Conservation (phyloP, 2,329 filamentous ascomycete species). For the Fusarium nematophilum region DNA sequence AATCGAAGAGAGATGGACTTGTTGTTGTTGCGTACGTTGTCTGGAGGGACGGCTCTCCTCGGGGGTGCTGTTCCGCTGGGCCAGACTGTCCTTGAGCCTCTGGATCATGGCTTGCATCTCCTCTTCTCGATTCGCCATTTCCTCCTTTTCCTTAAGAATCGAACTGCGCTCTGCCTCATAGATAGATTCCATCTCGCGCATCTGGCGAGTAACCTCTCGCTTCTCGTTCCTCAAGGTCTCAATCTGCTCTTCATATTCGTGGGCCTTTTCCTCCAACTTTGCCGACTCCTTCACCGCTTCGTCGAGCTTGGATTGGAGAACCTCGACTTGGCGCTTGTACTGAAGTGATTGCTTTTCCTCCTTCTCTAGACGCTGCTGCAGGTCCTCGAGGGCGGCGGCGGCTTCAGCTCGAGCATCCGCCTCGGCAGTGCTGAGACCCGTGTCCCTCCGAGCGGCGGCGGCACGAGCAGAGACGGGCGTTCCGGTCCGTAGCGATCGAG, state of each 20-base stretch:
- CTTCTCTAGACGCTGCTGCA: slow-evolving; percentile 84
- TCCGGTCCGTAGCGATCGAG: slow-evolving; percentile 72
- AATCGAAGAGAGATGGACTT: neutral
- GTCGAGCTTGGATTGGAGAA: slow-evolving; percentile 86
- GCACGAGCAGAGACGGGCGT: slow-evolving; percentile 80
- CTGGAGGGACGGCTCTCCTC: slow-evolving; percentile 69
- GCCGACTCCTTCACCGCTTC: slow-evolving; percentile 85
- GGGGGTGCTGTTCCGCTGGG: slow-evolving; percentile 73
- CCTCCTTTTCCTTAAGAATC: slow-evolving; percentile 92
- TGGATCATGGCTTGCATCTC: slow-evolving; percentile 93
- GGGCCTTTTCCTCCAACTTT: slow-evolving; percentile 86
- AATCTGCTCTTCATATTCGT: slow-evolving; percentile 86
- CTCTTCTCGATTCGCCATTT: slow-evolving; percentile 84
- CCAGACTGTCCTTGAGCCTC: slow-evolving; percentile 88
- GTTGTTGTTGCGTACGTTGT: slow-evolving; percentile 63
- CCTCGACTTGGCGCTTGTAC: slow-evolving; percentile 84
- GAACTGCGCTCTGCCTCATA: slow-evolving; percentile 91
- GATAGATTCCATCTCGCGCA: slow-evolving; percentile 90
- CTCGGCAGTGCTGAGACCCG: slow-evolving; percentile 63
- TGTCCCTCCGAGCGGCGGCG: slow-evolving; percentile 70
- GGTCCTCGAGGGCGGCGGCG: slow-evolving; percentile 81
- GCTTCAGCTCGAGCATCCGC: slow-evolving; percentile 84
- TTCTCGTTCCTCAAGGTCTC: slow-evolving; percentile 87
- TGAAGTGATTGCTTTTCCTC: slow-evolving; percentile 83
- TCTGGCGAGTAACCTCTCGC: slow-evolving; percentile 83